A percentile compares a stretch with the other conserved stretches of the same genome.
phyloP scores from a whole-genome alignment of 192 early-diverging fungal species.

The Gonapodya prolifera region DNA sequence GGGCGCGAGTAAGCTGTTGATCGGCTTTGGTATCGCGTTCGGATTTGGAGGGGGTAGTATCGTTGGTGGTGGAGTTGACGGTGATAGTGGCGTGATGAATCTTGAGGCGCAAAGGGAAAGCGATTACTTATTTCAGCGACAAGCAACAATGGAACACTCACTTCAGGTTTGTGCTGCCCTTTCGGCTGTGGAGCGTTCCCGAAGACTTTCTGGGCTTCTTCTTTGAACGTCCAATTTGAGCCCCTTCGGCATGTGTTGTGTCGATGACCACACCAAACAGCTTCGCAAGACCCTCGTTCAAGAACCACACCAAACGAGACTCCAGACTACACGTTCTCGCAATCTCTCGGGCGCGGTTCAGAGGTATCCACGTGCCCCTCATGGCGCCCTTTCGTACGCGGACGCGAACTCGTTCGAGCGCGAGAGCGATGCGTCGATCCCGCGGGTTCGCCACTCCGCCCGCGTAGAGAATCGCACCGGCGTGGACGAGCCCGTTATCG shows the following conservation, averaged over 20 bases:
- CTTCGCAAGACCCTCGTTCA: constrained; percentile 53
- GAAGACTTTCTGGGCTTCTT: background rate
- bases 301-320: constrained; percentile 55
- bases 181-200: no score
- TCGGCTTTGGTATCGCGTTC: background rate
- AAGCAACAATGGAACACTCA: no score
- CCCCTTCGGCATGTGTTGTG: background rate
- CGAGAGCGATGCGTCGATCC: constrained; percentile 73
- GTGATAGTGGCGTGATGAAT: background rate
- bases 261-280: constrained; percentile 8
- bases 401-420: constrained; percentile 66
- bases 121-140: no score
- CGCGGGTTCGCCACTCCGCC: constrained; percentile 75
- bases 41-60: background rate
- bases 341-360: constrained; percentile 68
- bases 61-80: background rate
- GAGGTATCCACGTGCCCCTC: constrained; percentile 87
- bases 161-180: no score
- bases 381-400: constrained; percentile 58
- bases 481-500: constrained; percentile 72
- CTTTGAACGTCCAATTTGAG: background rate
- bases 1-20: background rate
- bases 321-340: constrained; percentile 71
- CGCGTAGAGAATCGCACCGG: constrained; percentile 66
- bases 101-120: background rate